Percentiles rank a stretch among this genome's conserved stretches.
phyloP scores from a whole-genome alignment of 768 basidiomycete species.

The Xanthoconium stramineum region DNA sequence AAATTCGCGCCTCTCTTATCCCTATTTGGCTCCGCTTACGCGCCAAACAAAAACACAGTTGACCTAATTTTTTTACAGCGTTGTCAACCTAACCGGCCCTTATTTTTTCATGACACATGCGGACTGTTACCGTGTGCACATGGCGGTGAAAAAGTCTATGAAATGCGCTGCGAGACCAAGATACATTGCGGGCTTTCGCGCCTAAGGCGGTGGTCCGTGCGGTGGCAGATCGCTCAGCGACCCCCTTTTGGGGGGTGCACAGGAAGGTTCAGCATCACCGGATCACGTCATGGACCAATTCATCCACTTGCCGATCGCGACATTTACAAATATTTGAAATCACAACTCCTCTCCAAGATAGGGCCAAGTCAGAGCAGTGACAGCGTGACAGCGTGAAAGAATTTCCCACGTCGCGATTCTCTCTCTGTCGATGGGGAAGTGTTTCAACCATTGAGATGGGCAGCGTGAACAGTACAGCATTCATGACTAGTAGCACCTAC shows the following conservation, averaged over 20 bases:
- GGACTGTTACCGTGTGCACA: conserved; percentile 5
- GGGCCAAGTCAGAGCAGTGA: conserved; percentile 1
- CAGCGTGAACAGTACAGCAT: background rate
- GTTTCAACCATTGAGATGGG: background rate
- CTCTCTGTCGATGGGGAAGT: background rate
- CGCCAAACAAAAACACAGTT: conserved; percentile 37
- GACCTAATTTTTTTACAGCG: conserved; percentile 27
- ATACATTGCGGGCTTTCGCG: background rate
- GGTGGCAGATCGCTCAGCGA: conserved; percentile 25
- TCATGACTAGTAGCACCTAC: background rate
- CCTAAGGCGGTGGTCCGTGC: conserved; percentile 24
- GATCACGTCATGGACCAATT: conserved; percentile 34
- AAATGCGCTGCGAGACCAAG: background rate
- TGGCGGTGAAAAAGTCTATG: background rate
- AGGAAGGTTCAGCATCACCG: conserved; percentile 17
- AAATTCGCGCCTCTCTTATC: conserved; percentile 40
- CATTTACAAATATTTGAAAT: conserved; percentile 19
- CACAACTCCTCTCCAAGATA: conserved; percentile 6
- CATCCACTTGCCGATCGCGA: conserved; percentile 31
- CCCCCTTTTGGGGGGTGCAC: conserved; percentile 11
- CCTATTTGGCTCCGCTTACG: conserved; percentile 41
- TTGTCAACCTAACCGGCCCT: conserved; percentile 11
- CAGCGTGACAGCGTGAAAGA: background rate
- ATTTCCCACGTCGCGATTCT: background rate
- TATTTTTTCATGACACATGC: conserved; percentile 3